Evolutionary conservation across 129 eudicot species (phyloP).

Genomic region (Flaveria ramosissima): DNA sequence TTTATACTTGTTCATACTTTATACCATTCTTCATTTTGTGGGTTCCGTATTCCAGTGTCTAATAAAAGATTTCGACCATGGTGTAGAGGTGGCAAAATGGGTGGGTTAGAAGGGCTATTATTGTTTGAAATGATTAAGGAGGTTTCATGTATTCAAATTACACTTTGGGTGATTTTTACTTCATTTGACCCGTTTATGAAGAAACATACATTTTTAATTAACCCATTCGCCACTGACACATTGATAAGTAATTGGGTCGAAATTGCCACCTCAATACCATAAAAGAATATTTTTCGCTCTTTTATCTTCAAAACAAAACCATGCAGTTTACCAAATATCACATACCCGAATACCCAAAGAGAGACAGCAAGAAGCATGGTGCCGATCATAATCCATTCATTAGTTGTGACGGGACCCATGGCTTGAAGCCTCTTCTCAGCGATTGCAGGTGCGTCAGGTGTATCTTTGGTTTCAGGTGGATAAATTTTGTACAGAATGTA

Average conservation of each 20-base stretch:
- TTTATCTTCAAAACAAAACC: background rate
- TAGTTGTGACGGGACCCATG: slow-evolving; percentile 86
- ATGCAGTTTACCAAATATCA: too few species aligned
- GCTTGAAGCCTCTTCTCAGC: slow-evolving; percentile 67
- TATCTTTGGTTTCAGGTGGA: slow-evolving; percentile 91
- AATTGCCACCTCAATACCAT: background rate
- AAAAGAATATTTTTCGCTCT: background rate
- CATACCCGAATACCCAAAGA: slow-evolving; percentile 90
- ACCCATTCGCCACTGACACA: too few species aligned
- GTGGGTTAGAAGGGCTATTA: background rate
- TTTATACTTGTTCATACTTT: background rate
- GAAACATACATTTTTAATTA: too few species aligned
- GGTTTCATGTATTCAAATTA: background rate
- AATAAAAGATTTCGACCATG: background rate
- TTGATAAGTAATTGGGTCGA: background rate
- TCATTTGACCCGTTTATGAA: too few species aligned
- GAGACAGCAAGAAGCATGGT: slow-evolving; percentile 96
- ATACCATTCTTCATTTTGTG: background rate
- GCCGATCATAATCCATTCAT: slow-evolving; percentile 88
- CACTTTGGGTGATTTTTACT: background rate
- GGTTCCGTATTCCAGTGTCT: background rate
- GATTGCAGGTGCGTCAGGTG: slow-evolving; percentile 93
- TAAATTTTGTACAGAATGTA: slow-evolving; percentile 66
- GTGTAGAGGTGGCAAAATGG: background rate
- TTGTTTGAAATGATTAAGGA: background rate